Evolutionary conservation across 1,284 basidiomycete species (phyloP), one percentile per base, ranked within the genome.

Genomic region (Meira miltonrushii): DNA sequence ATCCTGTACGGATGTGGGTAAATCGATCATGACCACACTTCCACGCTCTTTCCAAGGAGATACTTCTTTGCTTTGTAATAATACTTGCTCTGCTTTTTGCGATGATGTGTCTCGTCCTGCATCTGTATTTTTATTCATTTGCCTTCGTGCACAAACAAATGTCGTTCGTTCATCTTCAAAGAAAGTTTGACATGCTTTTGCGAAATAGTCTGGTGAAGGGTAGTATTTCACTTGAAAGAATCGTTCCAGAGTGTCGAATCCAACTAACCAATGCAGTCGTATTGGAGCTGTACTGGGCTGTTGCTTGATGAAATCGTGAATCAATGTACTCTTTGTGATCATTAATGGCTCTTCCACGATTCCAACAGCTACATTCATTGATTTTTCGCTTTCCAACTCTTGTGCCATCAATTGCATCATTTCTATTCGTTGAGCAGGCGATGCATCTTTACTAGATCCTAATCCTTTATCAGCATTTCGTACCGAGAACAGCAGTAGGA

Each of bases 291-390:
- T 12, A 40, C 1, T n/a, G 25, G 46, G 17, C 8, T 48, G 46
- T 6, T 12, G 21, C 9, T 39, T 28, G 49, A 85, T 85, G 15
- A 75, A 73, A n/a, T 81, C 81, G 54, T 90, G 81, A 19, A 83
- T 78, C 17, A 82, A 81, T 4, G 68, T 65, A 11, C 89, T 88
- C 80, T 97, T 97, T 41, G 85, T 84, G 44, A 89, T 88, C 77
- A 97, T 96, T 0, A 88, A 89, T 2, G 93, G 91, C 66, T 90
- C 88, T 72, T 92, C 85, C 59, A 92, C 85, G 62, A 94, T 83
- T 1, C 84, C 93, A 1, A 95, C 85, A 0, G 89, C 91, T 25
- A 89, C 81, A 61, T 88, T 88, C 2, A 23, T 48, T 5, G 79
- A 58, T 11, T 58, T 54, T 19, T 70, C 59, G n/a, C 21, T 44